Conservation (phyloP, 2,329 filamentous ascomycete genomes). For the Elsinoe perseae region DNA sequence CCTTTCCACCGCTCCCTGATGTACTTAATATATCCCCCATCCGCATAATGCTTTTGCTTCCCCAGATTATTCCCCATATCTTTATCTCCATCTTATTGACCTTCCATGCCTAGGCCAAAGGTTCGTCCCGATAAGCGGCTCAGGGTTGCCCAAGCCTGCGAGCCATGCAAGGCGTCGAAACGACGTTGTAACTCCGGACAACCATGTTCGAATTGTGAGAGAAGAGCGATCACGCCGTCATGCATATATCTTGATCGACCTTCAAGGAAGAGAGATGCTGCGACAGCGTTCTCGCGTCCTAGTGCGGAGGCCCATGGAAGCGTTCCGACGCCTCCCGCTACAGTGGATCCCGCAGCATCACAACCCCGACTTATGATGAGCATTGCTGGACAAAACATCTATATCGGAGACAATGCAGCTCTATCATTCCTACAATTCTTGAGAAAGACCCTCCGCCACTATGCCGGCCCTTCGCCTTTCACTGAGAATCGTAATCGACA, state of each 20-base stretch:
- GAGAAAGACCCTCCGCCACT: slow-evolving; percentile 40
- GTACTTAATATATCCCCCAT: not conserved
- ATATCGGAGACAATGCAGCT: slow-evolving; percentile 43
- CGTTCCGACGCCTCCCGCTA: not conserved
- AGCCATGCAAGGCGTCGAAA: not conserved
- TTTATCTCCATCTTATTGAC: not conserved
- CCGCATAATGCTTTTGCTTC: not conserved
- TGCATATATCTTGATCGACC: slow-evolving; percentile 2
- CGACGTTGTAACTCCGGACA: not conserved
- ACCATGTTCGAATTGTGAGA: not conserved
- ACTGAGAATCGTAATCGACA: slow-evolving; percentile 46
- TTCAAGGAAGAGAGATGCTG: not conserved
- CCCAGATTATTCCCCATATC: not conserved
- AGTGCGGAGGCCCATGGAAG: not conserved
- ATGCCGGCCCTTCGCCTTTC: slow-evolving; percentile 49
- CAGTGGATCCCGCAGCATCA: not conserved
- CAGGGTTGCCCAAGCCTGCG: not conserved
- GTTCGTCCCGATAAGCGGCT: not conserved
- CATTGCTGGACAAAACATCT: slow-evolving; percentile 46
- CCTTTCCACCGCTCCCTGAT: not conserved
- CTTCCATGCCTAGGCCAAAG: slow-evolving; percentile 1
- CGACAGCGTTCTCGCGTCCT: not conserved
- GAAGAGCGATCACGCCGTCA: not conserved
- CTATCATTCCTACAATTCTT: slow-evolving; percentile 51
- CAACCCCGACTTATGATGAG: slow-evolving; percentile 42